A percentile compares a stretch with the other conserved stretches of the same genome.
These are phyloP conservation scores for Fusarium sterilihyphosum DNA, from an alignment of 2,329 filamentous ascomycete genomes.

Conservation along the genomic window DNA sequence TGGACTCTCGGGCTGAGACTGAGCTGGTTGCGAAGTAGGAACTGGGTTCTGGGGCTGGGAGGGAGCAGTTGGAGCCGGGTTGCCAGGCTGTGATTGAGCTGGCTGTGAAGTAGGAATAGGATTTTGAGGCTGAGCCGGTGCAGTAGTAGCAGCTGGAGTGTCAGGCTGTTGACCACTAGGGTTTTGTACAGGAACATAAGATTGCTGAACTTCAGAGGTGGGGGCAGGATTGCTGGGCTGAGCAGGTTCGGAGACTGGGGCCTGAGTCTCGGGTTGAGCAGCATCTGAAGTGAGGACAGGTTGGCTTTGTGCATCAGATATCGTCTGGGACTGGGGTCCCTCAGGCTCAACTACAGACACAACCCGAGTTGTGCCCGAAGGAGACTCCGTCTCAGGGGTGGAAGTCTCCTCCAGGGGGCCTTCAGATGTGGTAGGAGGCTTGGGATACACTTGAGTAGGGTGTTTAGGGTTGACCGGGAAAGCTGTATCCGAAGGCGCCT, in stretches of 20 bases:
- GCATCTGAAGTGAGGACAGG: conserved; percentile 19
- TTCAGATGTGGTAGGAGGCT: not conserved
- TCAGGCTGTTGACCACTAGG: conserved; percentile 14
- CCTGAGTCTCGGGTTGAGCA: conserved; percentile 8
- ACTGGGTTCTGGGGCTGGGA: not conserved
- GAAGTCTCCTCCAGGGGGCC: conserved; percentile 4
- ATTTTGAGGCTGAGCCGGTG: conserved; percentile 1
- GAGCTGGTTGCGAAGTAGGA: not conserved
- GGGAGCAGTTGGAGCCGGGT: not conserved
- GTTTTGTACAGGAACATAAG: conserved; percentile 12
- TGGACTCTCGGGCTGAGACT: not conserved
- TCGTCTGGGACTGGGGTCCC: conserved; percentile 6
- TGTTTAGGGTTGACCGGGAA: conserved; percentile 13
- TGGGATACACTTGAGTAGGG: conserved; percentile 5
- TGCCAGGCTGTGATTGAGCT: not conserved
- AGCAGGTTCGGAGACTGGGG: conserved; percentile 13
- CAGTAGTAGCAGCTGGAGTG: not conserved
- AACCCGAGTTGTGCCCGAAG: conserved; percentile 19
- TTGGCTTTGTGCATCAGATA: conserved; percentile 14
- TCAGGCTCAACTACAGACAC: conserved; percentile 33
- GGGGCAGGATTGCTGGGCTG: conserved; percentile 11
- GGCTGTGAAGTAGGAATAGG: not conserved
- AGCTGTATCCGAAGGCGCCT: conserved; percentile 8
- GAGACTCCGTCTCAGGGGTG: not conserved
- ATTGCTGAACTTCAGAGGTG: conserved; percentile 13